Conservation (phyloP, 805 yeast genomes). For the Cyberlindnera mrakii region DNA sequence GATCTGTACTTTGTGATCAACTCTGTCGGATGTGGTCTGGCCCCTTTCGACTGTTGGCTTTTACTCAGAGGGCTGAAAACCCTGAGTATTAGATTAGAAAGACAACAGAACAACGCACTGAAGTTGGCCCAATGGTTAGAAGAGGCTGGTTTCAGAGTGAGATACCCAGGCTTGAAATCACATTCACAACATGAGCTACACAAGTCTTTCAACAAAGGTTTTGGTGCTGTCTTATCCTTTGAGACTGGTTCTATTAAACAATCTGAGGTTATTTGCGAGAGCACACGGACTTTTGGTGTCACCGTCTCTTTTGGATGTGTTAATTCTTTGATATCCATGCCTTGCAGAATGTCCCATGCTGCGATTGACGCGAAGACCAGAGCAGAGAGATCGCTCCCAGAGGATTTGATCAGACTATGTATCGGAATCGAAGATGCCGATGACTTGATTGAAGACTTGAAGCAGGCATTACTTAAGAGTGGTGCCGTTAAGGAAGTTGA, state of each 20-base stretch:
- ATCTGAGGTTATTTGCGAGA: conserved; percentile 69
- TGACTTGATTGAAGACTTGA: conserved; percentile 79
- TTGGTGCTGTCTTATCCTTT: conserved; percentile 84
- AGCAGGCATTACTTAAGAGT: conserved; percentile 59
- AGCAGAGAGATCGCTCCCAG: conserved; percentile 85
- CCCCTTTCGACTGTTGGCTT: conserved; percentile 92
- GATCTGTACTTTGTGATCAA: conserved; percentile 72
- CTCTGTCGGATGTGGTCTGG: conserved; percentile 84
- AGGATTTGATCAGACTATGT: conserved; percentile 83
- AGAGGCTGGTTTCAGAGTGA: conserved; percentile 54
- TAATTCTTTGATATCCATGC: conserved; percentile 86
- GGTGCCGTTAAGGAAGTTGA: conserved; percentile 41
- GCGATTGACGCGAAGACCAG: conserved; percentile 85
- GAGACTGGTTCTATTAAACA: conserved; percentile 73
- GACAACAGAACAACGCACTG: conserved; percentile 79
- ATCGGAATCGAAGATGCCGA: conserved; percentile 83
- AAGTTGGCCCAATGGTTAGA: conserved; percentile 71
- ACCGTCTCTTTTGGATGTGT: conserved; percentile 95
- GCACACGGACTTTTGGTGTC: conserved; percentile 73
- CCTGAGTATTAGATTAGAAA: conserved; percentile 75
- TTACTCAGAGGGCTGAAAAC: conserved; percentile 86
- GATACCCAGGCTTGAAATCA: conserved; percentile 78
- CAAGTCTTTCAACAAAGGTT: conserved; percentile 69
- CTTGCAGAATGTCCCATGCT: conserved; percentile 97
- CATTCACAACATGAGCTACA: conserved; percentile 84